Base-by-base conservation (phyloP, 768 basidiomycete species). In the Leccinum subtestaceum region DNA sequence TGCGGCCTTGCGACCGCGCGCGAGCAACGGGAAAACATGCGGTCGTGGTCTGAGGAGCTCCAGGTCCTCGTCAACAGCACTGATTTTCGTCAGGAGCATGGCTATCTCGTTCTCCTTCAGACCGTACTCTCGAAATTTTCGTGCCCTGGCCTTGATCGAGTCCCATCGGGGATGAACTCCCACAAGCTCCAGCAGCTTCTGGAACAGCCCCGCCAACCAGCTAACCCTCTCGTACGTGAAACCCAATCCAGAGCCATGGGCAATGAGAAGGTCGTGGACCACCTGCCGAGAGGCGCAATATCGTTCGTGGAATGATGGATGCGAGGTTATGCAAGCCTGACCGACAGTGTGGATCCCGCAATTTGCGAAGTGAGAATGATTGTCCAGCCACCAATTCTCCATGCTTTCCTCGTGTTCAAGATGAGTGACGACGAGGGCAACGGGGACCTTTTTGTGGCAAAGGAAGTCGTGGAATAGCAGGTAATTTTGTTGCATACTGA, bases 321-420 rank as follows among this genome's bases (percentile, higher is more conserved):
- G 73, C 50, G 77, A 65, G 15, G 78, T 76, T 5, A 70, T 67
- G 61, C 73, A 75, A 36, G 72, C 75, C 31, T 75, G 73, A 34
- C 63, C 72, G 43, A 63, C 34, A 17, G 62, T 59, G 19, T 47
- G 46, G 23, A 77, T 70, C n/a, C 60, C 63, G 32, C 58, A 65
- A 2, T 56, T 54, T 4, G 46, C 8, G 51, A 75, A 66, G 25
- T 67, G 61, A 25, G 34, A 12, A 8, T 58, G n/a, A 50, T 75
- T 77, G 10, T 60, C 19, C 9, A 12, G 31, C 75, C 76, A 76
- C 76, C 76, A 75, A 12, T 60, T 48, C 5, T 75, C 75, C 74
- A 76, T 77, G 13, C 63, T 58, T 19, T 72, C 65, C 60, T 72
- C 72, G 5, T 71, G 67, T 55, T 76, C 76, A 51, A 76, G 71